These are phyloP conservation scores for Trametes hirsuta DNA, from an alignment of 1,284 basidiomycete genomes.

Conservation along the genomic window DNA sequence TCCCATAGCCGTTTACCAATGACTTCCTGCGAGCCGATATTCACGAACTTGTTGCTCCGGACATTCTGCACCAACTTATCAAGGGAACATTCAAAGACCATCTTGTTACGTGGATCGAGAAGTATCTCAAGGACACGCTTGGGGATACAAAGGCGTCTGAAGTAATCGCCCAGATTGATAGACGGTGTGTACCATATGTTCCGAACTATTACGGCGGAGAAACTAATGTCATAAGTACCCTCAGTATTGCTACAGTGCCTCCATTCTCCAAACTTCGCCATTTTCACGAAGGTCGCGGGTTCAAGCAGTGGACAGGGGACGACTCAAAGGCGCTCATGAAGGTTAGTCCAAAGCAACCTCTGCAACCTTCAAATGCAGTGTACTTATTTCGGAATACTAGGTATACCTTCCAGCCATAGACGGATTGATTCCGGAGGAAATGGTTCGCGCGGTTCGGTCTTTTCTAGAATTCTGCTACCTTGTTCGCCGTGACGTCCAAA, in stretches of 20 bases:
- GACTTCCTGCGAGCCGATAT: not conserved
- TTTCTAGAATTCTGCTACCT: not conserved
- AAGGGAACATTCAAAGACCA: conserved; percentile 22
- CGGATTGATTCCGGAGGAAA: not conserved
- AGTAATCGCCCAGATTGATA: conserved; percentile 27
- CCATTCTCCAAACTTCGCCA: conserved; percentile 8
- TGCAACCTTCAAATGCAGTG: not conserved
- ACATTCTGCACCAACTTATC: conserved; percentile 25
- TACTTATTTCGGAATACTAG: not conserved
- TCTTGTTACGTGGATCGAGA: not conserved
- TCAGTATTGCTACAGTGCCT: conserved; percentile 2
- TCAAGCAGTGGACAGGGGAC: conserved; percentile 28
- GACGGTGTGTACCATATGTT: conserved; percentile 10
- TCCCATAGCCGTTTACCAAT: conserved; percentile 12
- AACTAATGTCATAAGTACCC: no score
- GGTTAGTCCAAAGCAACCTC: conserved; percentile 1
- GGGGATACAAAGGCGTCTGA: not conserved
- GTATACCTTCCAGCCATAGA: conserved; percentile 24
- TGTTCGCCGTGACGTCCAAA: not conserved
- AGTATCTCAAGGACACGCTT: conserved; percentile 9
- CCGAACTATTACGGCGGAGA: not conserved
- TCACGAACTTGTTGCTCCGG: not conserved
- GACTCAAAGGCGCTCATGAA: conserved; percentile 29
- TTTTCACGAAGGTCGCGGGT: conserved; percentile 11
- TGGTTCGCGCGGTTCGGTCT: not conserved